Percentiles rank a stretch among this genome's conserved stretches.
phyloP scores from a whole-genome alignment of 768 basidiomycete genomes.

The Russula emetica region DNA sequence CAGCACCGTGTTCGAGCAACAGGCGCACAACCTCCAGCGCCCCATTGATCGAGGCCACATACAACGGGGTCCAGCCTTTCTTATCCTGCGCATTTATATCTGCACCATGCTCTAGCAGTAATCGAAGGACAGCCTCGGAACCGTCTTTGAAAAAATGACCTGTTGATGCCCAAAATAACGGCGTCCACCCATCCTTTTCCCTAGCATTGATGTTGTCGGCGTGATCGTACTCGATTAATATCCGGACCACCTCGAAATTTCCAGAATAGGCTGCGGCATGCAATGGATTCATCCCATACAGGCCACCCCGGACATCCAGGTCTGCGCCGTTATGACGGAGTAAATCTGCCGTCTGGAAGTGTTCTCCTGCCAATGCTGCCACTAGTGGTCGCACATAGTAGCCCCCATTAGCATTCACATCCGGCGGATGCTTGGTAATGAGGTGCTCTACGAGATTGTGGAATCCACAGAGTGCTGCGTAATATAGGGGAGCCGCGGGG shows the following conservation, averaged over 20 bases:
- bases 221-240: background rate
- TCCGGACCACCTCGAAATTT: background rate
- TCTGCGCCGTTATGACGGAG: background rate
- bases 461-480: too few relatives aligned
- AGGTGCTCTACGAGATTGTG: background rate
- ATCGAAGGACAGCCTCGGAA: background rate
- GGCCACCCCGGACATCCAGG: too few relatives aligned
- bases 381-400: background rate
- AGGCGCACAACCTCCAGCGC: background rate
- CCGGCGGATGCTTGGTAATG: background rate
- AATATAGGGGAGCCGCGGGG: background rate
- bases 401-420: background rate
- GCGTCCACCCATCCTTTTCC: too few relatives aligned
- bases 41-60: too few relatives aligned
- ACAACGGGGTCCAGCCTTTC: too few relatives aligned
- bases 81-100: too few relatives aligned
- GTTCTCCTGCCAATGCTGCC: background rate
- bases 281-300: too few relatives aligned
- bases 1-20: background rate
- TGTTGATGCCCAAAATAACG: too few relatives aligned
- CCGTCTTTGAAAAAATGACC: background rate
- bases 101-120: too few relatives aligned
- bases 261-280: too few relatives aligned
- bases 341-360: background rate
- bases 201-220: background rate